These are phyloP conservation scores for Diaporthe sp. DNA, from an alignment of 2,329 filamentous ascomycete genomes.

Conservation along the genomic window DNA sequence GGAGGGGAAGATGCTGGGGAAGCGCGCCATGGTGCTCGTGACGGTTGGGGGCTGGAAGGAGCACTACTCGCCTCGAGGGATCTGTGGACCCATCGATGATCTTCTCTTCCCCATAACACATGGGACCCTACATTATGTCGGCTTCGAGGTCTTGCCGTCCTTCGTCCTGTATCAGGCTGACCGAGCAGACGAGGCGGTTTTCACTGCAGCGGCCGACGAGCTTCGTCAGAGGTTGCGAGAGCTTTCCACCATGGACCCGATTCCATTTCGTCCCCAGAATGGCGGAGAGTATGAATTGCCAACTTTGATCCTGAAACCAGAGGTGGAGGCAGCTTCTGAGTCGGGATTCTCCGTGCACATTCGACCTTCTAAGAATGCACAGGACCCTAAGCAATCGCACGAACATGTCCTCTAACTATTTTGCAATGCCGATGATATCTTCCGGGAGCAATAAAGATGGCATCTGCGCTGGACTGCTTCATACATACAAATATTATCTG, in stretches of 20 bases:
- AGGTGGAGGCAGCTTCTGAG: neutral
- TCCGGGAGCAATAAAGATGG: neutral
- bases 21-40: neutral
- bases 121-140: neutral
- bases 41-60: slow-evolving; percentile 12
- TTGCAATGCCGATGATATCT: neutral
- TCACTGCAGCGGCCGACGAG: neutral
- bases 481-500: neutral
- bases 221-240: neutral
- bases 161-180: slow-evolving; percentile 9
- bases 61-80: neutral
- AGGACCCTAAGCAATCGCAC: neutral
- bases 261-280: neutral
- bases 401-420: neutral
- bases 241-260: neutral
- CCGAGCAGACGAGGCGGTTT: neutral
- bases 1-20: slow-evolving; percentile 9
- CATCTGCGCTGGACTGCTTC: neutral
- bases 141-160: slow-evolving; percentile 15
- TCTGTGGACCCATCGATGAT: slow-evolving; percentile 1
- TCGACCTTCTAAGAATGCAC: neutral
- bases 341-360: neutral
- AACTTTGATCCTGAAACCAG: neutral
- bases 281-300: neutral
- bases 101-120: neutral